Base-by-base conservation (phyloP, 116 monocot species). In the Posidonia oceanica region DNA sequence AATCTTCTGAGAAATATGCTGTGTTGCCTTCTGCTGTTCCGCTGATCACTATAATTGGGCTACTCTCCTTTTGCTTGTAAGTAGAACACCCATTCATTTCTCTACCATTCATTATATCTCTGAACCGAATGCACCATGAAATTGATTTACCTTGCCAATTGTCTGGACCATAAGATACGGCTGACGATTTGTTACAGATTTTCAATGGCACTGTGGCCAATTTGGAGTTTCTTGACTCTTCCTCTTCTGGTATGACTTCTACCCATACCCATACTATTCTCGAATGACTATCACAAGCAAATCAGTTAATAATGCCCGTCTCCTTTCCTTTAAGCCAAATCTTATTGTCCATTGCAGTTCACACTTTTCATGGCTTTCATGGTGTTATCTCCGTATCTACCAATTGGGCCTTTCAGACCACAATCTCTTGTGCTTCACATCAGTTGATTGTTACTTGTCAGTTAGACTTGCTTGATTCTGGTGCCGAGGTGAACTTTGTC, bases 201-300 rank as follows among this genome's bases (percentile, higher is more conserved):
- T n/a, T 82, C 83, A 14, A 70, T 73, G 73, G 80, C 85, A 44
- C 73, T 88, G 69, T 88, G 88, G 88, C 88, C 88, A 67, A 80
- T 85, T 59, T 88, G 85, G 85, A 79, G 79, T 44, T 77, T 88
- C 71, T 70, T 88, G 71, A 80, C 75, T 15, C 76, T 88, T 76
- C 85, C 85, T 14, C 88, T 85, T 54, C 21, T 88, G 85, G 88
- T 88, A 76, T 54, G 64, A 40, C 12, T 7, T 67, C 18, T 36
- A 22, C 67, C 21, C 51, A 14, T 37, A 62, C 22, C 22, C 14
- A 23, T 7, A 8, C 62, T 53, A 2, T 11, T 22, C 17, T 54
- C 3, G 17, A 23, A 13, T 44, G 1, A 44, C 5, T 14, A 18
- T n/a, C 2, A 38, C 36, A 16, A 29, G 29, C 1, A 16, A 18